Base-by-base conservation (phyloP, 2,329 filamentous ascomycete genomes). In the Triangularia setosa region DNA sequence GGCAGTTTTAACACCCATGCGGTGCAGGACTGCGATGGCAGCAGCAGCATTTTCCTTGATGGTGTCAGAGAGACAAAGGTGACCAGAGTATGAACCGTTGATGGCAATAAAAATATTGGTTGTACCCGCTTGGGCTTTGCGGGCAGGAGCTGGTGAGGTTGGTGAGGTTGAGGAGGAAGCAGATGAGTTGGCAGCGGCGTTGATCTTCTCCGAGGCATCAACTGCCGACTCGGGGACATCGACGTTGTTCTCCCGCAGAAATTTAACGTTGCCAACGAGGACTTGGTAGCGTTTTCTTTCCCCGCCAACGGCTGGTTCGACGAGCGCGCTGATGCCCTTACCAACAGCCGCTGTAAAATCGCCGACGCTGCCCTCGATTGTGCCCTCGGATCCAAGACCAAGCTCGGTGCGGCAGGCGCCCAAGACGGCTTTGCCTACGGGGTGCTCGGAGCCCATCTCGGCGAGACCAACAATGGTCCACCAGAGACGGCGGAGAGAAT, bases 381-480 rank as follows among this genome's bases (percentile, higher is more conserved):
- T 85, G 7, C 85, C 89, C 64, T 96, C 92, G 1, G 82, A 75
- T 16, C 86, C 87, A 44, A 97, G 76, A 3, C 87, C 87, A 8
- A 97, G 86, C 74, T 94, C 87, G 1, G 85, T 80, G 70, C 91
- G 93, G 3, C 94, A 93, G 27, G 88, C 87, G 1, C 79, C 78
- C 5, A 96, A 81, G 60, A 98, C 91, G 14, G 95, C 94, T 72
- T 88, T 92, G n/a, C 93, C 95, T 63, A 98, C 91, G 0, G 95
- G 95, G 74, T 99, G 95, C 77, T 99, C 95, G 73, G 92, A 97
- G 69, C 92, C 91, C 85, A 93, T 93, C 79, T 99, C 95, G 0
- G 94, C 90, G n/a, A 98, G 87, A 54, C 93, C 95, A 63, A 99
- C 87, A 66, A 97, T 84, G n/a, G 91, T 87, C 95, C 95, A 99